These are phyloP conservation scores for Takashimella koratensis DNA, from an alignment of 1,284 basidiomycete species.

Conservation along the genomic window DNA sequence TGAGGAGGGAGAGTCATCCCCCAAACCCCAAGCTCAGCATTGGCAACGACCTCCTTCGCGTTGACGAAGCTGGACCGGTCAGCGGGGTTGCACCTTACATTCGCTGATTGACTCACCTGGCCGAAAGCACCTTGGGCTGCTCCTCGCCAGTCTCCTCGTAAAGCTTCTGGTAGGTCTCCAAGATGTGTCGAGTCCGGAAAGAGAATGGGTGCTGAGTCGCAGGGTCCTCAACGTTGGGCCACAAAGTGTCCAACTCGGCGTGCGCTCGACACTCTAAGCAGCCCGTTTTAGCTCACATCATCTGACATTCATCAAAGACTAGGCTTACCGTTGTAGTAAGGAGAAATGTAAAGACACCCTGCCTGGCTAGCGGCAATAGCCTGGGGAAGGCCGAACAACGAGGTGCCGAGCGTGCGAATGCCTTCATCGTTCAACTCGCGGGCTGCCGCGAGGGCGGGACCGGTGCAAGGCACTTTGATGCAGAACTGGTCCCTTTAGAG, in stretches of 20 bases:
- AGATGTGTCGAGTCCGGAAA: too few species aligned
- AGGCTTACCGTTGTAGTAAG: conserved; percentile 41
- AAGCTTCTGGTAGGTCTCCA: too few species aligned
- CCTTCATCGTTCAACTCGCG: conserved; percentile 24
- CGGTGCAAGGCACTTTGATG: conserved; percentile 45
- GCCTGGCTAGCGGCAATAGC: conserved; percentile 43
- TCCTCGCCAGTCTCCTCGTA: too few species aligned
- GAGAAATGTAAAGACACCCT: conserved; percentile 37
- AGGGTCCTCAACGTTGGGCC: conserved; percentile 27
- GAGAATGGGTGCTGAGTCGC: conserved; percentile 31
- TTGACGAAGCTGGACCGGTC: too few species aligned
- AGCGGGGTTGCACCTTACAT: too few species aligned
- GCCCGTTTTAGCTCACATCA: too few species aligned
- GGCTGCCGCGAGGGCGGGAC: conserved; percentile 41
- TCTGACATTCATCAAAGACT: too few species aligned
- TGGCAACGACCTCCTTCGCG: too few species aligned
- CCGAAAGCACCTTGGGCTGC: too few species aligned
- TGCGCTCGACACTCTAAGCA: conserved; percentile 23
- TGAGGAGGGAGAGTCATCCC: too few species aligned
- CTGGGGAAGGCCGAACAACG: conserved; percentile 39
- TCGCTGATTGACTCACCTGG: too few species aligned
- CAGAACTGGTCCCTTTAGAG: conserved; percentile 31
- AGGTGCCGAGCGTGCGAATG: conserved; percentile 42
- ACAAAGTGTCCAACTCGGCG: conserved; percentile 17
- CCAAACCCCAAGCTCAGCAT: too few species aligned